phyloP scores from a whole-genome alignment of 805 yeast genomes.

The Sugiyamaella lignohabitans region DNA sequence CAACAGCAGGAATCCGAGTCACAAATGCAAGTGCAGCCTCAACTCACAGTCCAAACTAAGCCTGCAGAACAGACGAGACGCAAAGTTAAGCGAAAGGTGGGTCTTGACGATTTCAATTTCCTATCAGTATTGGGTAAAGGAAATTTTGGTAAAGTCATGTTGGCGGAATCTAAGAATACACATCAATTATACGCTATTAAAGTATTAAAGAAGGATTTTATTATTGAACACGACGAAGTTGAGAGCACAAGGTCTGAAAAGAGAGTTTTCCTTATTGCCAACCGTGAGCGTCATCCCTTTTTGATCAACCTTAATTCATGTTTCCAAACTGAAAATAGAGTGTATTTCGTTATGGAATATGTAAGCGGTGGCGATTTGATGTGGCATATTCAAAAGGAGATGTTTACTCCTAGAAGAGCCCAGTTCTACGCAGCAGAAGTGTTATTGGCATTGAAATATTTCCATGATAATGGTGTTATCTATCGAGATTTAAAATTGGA shows the following conservation, averaged over 20 bases:
- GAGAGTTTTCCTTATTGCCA: conserved; percentile 77
- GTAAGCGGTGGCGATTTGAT: conserved; percentile 96
- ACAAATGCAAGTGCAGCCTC: too few relatives aligned
- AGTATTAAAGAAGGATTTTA: conserved; percentile 92
- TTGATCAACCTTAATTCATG: conserved; percentile 86
- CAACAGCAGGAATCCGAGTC: conserved; percentile 11
- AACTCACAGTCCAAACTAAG: too few relatives aligned
- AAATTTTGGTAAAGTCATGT: conserved; percentile 96
- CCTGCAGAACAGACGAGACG: neutral
- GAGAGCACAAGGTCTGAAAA: conserved; percentile 93
- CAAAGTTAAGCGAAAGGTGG: conserved; percentile 39
- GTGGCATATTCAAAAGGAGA: conserved; percentile 97
- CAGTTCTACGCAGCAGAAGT: conserved; percentile 98
- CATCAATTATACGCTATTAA: conserved; percentile 86
- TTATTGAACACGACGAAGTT: conserved; percentile 91
- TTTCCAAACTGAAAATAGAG: conserved; percentile 95
- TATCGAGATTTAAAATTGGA: conserved; percentile 96
- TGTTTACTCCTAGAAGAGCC: conserved; percentile 85
- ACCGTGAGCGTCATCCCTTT: conserved; percentile 87
- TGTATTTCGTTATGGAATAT: conserved; percentile 97
- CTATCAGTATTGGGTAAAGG: conserved; percentile 96
- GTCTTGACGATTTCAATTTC: conserved; percentile 90
- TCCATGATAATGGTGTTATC: conserved; percentile 93
- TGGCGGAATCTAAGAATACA: conserved; percentile 86
- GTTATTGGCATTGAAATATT: conserved; percentile 77